Base-by-base conservation (phyloP, 2,329 filamentous ascomycete species). In the Colletotrichum musae region DNA sequence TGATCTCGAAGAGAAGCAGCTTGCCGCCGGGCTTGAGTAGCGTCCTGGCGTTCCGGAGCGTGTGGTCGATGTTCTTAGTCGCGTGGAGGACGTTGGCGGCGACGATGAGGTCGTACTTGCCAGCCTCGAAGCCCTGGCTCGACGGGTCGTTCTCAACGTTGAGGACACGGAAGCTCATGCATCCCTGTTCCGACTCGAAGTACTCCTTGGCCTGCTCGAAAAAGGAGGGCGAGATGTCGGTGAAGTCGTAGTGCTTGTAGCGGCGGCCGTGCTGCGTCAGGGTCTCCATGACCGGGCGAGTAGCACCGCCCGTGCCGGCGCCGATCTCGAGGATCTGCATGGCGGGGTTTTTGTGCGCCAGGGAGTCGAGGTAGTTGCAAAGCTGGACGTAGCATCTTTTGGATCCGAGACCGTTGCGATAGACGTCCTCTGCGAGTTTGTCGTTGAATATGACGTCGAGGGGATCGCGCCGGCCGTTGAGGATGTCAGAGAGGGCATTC, bases 181-280 rank as follows among this genome's bases (percentile, higher is more conserved):
- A 56, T 3, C 59, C 66, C 7, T 36, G 45, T 58, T 73, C 74
- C 1, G 71, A 58, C 43, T 70, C 47, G 68, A 79, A 76, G 13
- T 64, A 66, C 24, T 75, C 68, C n/a, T 72, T 71, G 0, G 80
- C 80, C 10, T 75, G 70, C 24, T 76, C 75, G 53, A 83, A 82
- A 73, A 82, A 82, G 1, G 73, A 76, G 2, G 76, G 70, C 0
- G 81, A 82, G 32, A 83, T 80, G 53, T 84, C 81, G 3, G 81
- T 82, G 64, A 77, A 83, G 6, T 75, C 77, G 66, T 82, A 82
- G 1, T 65, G 54, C 16, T 47, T 39, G 53, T 71, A 75, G 15
- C 71, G 67, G 3, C 58, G 32, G 0, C 64, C 56, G 5, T 43
- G 13, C 12, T 41, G 32, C 6, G 64, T 70, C 32, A 74, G 68